Conservation (phyloP, 257 asterid species). For the Petrea volubilis region DNA sequence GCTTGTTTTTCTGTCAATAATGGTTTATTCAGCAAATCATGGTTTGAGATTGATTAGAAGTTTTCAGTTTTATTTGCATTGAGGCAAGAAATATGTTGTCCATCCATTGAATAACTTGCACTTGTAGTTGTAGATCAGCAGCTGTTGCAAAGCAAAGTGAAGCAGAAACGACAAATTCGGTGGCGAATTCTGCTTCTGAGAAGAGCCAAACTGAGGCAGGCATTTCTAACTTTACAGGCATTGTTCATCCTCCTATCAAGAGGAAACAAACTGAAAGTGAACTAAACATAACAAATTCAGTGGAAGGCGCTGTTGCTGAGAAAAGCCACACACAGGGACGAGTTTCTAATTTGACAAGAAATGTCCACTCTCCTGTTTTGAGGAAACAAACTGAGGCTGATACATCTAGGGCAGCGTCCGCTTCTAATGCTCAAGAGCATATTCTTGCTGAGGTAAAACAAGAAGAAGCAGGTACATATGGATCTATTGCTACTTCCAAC, state of each 20-base stretch:
- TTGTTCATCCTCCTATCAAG: slow-evolving; percentile 26
- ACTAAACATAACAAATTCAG: slow-evolving; percentile 11
- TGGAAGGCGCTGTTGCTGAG: slow-evolving; percentile 15
- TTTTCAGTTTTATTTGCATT: neutral
- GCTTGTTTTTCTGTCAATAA: neutral
- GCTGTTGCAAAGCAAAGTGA: slow-evolving; percentile 36
- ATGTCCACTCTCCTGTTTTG: slow-evolving; percentile 14
- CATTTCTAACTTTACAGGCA: slow-evolving; percentile 20
- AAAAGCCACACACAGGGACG: slow-evolving; percentile 24
- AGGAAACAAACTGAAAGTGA: slow-evolving; percentile 28
- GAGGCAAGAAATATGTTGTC: neutral
- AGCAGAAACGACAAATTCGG: slow-evolving; percentile 10
- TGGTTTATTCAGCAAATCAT: slow-evolving; percentile 11
- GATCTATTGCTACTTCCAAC: slow-evolving; percentile 3
- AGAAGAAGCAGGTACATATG: neutral
- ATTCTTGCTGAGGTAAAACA: neutral
- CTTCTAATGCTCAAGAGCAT: slow-evolving; percentile 8
- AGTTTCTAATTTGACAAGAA: slow-evolving; percentile 17
- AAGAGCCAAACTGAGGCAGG: slow-evolving; percentile 36
- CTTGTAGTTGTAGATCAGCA: slow-evolving; percentile 31
- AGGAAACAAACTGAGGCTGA: slow-evolving; percentile 21
- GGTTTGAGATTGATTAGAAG: slow-evolving; percentile 7
- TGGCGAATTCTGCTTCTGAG: slow-evolving; percentile 22
- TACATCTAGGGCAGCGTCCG: neutral
- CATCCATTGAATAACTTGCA: slow-evolving; percentile 12